These are phyloP conservation scores for Eucalyptus brandiana DNA, from an alignment of 345 rosid genomes.

Conservation along the genomic window DNA sequence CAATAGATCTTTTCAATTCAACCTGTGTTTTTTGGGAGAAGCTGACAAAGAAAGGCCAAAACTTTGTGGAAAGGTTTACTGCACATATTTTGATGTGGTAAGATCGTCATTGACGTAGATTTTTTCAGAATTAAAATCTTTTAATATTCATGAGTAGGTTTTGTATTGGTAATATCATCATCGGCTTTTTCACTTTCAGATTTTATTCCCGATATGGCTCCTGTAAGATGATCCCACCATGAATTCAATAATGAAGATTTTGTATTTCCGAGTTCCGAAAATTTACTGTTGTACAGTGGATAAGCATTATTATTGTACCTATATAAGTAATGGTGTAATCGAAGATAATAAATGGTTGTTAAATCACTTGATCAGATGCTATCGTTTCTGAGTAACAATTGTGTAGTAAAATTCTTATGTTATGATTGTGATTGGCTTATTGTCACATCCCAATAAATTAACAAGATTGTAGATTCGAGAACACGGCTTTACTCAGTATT, in stretches of 20 bases:
- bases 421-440: neutral
- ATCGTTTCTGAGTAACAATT: neutral
- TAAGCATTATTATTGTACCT: neutral
- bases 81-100: conserved; percentile 45
- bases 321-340: neutral
- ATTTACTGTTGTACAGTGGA: neutral
- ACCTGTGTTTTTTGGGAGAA: conserved; percentile 45
- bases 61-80: conserved; percentile 44
- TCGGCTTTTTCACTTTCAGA: neutral
- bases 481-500: neutral
- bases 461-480: neutral
- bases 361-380: neutral
- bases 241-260: neutral
- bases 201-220: neutral
- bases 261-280: neutral
- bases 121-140: neutral
- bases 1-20: conserved; percentile 50
- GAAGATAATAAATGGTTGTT: neutral
- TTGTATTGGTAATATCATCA: neutral
- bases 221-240: neutral
- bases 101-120: conserved; percentile 13
- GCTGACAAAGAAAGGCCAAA: conserved; percentile 47
- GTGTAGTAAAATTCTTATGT: neutral
- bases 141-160: neutral
- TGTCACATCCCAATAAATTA: neutral